Percentiles rank a stretch among this genome's conserved stretches.
Evolutionary conservation across 2,329 filamentous ascomycete species (phyloP).

Genomic region (Clonostachys rosea): DNA sequence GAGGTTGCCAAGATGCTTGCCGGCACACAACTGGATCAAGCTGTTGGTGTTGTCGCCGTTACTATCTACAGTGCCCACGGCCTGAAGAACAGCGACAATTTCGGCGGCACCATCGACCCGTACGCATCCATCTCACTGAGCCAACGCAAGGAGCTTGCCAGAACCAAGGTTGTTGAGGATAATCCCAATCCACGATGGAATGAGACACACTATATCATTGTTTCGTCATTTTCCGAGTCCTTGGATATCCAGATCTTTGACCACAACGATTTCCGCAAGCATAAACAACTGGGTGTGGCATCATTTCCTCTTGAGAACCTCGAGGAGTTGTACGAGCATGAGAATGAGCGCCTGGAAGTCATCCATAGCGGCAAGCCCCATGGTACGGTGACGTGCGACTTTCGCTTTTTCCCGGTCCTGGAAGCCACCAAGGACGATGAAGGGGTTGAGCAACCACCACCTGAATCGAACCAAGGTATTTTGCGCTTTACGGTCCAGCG

Average conservation of each 20-base stretch:
- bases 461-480: conserved; percentile 91
- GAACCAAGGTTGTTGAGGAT: conserved; percentile 84
- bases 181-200: conserved; percentile 89
- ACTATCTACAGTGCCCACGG: conserved; percentile 88
- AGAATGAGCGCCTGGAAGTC: conserved; percentile 82
- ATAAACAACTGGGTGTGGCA: conserved; percentile 87
- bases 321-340: conserved; percentile 70
- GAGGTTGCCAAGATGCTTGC: conserved; percentile 98
- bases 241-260: conserved; percentile 84
- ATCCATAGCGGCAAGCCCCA: conserved; percentile 79
- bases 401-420: conserved; percentile 94
- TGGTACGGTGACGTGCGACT: conserved; percentile 73
- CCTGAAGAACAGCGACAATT: conserved; percentile 92
- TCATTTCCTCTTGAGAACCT: conserved; percentile 82
- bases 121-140: conserved; percentile 86
- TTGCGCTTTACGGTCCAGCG: conserved; percentile 90
- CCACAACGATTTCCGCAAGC: conserved; percentile 93
- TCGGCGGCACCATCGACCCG: conserved; percentile 86
- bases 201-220: conserved; percentile 92
- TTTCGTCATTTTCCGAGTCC: conserved; percentile 85
- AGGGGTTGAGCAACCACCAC: conserved; percentile 73
- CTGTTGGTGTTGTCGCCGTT: conserved; percentile 87
- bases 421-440: conserved; percentile 67
- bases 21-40: conserved; percentile 89
- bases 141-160: conserved; percentile 72